Evolutionary conservation across 768 basidiomycete species (phyloP).

Genomic region (Hypholoma sublateritium): DNA sequence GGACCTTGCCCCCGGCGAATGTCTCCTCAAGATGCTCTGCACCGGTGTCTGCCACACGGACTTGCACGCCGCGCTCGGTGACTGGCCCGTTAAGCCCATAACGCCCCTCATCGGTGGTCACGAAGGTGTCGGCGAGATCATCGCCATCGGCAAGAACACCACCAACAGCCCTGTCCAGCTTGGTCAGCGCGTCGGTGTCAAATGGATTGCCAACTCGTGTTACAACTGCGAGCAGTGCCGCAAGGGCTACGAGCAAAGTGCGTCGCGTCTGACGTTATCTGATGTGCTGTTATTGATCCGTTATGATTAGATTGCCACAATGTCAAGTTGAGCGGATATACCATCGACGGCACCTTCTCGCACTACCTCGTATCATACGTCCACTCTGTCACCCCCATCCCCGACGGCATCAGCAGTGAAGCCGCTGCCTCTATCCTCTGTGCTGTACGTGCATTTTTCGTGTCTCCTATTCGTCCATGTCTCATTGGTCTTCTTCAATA

Average conservation of each 20-base stretch:
- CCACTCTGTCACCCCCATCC: conserved; percentile 77
- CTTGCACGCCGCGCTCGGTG: conserved; percentile 69
- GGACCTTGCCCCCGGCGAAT: conserved; percentile 66
- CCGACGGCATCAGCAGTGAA: conserved; percentile 60
- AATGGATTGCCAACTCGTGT: conserved; percentile 74
- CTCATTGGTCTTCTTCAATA: conserved; percentile 19
- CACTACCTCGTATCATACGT: conserved; percentile 76
- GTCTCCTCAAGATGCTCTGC: conserved; percentile 72
- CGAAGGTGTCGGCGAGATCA: conserved; percentile 79
- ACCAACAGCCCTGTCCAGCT: conserved; percentile 59
- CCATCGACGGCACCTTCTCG: conserved; percentile 74
- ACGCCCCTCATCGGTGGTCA: conserved; percentile 79
- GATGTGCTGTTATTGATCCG: background rate
- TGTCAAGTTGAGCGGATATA: conserved; percentile 66
- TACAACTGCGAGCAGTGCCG: conserved; percentile 75
- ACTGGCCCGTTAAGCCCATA: conserved; percentile 77
- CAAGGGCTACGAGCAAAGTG: conserved; percentile 75
- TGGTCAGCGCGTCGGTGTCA: conserved; percentile 82
- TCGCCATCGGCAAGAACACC: conserved; percentile 76
- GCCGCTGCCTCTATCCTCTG: conserved; percentile 78
- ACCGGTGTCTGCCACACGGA: conserved; percentile 90
- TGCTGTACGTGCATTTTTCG: conserved; percentile 46
- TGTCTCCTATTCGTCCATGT: background rate
- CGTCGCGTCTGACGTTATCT: conserved; percentile 13
- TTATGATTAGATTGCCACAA: conserved; percentile 52